Conservation (phyloP, 768 basidiomycete genomes). For the Trametes cingulata region DNA sequence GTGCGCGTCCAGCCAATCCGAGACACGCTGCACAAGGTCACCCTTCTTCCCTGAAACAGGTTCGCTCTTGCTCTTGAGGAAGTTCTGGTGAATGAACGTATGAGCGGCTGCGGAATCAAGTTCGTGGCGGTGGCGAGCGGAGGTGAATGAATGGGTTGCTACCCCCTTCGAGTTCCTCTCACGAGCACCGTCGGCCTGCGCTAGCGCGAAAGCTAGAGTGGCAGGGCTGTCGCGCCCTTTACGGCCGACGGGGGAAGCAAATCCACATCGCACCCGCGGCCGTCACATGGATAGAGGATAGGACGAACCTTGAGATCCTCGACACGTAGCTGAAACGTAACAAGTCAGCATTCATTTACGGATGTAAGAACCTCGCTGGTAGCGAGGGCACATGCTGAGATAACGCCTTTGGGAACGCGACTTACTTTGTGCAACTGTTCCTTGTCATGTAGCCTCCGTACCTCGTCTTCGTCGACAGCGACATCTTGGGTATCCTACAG, state of each 20-base stretch:
- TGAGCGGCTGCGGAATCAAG: constrained; percentile 13
- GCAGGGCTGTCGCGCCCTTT: constrained; percentile 3
- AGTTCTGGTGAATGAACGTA: constrained; percentile 54
- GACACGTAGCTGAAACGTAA: constrained; percentile 58
- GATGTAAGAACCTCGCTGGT: background rate
- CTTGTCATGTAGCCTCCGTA: constrained; percentile 62
- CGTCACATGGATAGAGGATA: constrained; percentile 11
- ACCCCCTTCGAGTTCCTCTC: background rate
- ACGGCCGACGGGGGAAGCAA: background rate
- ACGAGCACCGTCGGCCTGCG: constrained; percentile 5
- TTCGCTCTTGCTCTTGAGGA: constrained; percentile 66
- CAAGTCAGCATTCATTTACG: constrained; percentile 14
- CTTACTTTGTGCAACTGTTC: constrained; percentile 69
- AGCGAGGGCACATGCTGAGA: background rate
- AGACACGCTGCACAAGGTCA: constrained; percentile 66
- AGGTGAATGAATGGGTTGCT: constrained; percentile 10
- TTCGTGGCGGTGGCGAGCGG: background rate
- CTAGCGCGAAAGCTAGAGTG: constrained; percentile 6
- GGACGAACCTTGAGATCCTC: constrained; percentile 74
- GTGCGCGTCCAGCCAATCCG: constrained; percentile 56
- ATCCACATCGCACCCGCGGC: constrained; percentile 9
- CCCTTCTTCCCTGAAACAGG: constrained; percentile 68
- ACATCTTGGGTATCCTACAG: constrained; percentile 47
- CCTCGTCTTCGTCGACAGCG: constrained; percentile 68
- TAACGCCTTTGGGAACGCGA: constrained; percentile 6